These are phyloP conservation scores for Zelopaecilomyces penicillatus DNA, from an alignment of 2,329 filamentous ascomycete species.

Conservation along the genomic window DNA sequence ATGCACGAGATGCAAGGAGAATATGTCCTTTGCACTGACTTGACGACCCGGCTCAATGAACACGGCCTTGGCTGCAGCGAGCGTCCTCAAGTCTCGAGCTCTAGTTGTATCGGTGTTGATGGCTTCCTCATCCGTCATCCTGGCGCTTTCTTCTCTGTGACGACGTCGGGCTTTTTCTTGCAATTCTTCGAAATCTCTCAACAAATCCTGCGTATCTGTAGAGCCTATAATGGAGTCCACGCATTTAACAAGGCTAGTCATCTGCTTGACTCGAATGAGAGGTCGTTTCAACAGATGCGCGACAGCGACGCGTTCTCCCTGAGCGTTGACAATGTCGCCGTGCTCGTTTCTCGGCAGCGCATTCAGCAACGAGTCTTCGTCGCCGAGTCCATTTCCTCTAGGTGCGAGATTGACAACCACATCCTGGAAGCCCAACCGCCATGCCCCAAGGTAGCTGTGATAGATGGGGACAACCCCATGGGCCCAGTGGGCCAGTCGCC, in stretches of 20 bases:
- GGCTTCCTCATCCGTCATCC: conserved; percentile 75
- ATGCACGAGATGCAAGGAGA: conserved; percentile 76
- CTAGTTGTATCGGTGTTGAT: conserved; percentile 73
- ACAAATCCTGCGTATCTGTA: conserved; percentile 32
- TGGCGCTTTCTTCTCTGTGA: conserved; percentile 58
- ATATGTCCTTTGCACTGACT: conserved; percentile 83
- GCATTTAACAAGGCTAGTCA: conserved; percentile 72
- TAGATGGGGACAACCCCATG: conserved; percentile 72
- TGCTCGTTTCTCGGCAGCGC: conserved; percentile 53
- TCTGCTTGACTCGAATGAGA: conserved; percentile 76
- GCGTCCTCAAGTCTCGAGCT: conserved; percentile 67
- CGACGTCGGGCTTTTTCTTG: conserved; percentile 67
- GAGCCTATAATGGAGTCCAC: conserved; percentile 48
- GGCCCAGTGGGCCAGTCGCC: conserved; percentile 72
- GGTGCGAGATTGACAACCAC: conserved; percentile 88
- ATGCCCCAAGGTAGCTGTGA: conserved; percentile 74
- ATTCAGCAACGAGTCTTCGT: conserved; percentile 51
- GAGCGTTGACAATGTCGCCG: conserved; percentile 59
- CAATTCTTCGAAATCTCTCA: conserved; percentile 56
- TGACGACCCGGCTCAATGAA: conserved; percentile 68
- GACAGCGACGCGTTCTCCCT: conserved; percentile 88
- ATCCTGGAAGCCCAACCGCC: conserved; percentile 90
- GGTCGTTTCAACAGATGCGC: conserved; percentile 87
- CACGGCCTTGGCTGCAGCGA: conserved; percentile 62
- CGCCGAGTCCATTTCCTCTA: conserved; percentile 42